phyloP scores from a whole-genome alignment of 208 protist genomes.

The Leptomonas seymouri region DNA sequence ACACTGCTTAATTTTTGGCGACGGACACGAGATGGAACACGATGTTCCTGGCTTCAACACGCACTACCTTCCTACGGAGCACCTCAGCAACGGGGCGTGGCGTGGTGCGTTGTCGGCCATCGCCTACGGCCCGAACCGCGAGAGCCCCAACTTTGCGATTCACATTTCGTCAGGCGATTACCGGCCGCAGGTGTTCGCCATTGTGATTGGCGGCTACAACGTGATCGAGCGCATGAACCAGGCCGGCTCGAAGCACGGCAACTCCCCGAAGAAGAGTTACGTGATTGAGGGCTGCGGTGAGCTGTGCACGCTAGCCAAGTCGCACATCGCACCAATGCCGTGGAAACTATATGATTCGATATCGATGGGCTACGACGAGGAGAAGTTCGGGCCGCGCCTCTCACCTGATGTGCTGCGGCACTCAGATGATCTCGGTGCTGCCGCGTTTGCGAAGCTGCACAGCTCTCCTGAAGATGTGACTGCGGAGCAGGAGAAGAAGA shows the following conservation, averaged over 20 bases:
- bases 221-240: constrained; percentile 88
- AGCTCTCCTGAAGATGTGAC: not conserved
- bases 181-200: constrained; percentile 80
- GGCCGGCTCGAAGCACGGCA: constrained; percentile 80
- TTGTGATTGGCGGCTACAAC: constrained; percentile 88
- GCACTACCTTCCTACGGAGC: constrained; percentile 77
- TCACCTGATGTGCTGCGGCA: constrained; percentile 35
- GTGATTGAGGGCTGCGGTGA: constrained; percentile 83
- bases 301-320: constrained; percentile 88
- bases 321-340: constrained; percentile 81
- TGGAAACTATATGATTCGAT: constrained; percentile 84
- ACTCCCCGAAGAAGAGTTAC: constrained; percentile 76
- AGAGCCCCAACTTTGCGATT: constrained; percentile 89
- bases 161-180: constrained; percentile 86
- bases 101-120: constrained; percentile 82
- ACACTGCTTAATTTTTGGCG: constrained; percentile 84
- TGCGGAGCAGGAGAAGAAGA: not conserved
- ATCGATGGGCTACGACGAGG: constrained; percentile 79
- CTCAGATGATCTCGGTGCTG: constrained; percentile 35
- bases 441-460: constrained; percentile 17
- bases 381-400: constrained; percentile 70
- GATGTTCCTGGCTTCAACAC: constrained; percentile 77
- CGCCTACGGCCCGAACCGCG: constrained; percentile 68
- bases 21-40: constrained; percentile 78
- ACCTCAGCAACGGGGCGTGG: constrained; percentile 75